Evolutionary conservation across 306 rosid species (phyloP).

Genomic region (Astragalus glycyphyllos): DNA sequence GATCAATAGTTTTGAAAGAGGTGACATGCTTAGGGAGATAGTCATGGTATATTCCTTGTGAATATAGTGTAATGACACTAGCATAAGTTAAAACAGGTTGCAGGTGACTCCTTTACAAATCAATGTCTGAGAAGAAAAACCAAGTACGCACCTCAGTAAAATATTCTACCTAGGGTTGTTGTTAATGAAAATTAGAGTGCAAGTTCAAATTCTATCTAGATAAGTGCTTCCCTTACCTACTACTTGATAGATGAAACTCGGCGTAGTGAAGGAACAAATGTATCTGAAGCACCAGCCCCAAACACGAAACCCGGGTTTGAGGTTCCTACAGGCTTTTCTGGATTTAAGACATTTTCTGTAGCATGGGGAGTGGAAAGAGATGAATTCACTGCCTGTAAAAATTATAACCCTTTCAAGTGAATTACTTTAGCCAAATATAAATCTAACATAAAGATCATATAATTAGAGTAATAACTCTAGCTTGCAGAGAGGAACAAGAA

Average conservation of each 20-base stretch:
- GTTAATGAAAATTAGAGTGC: neutral
- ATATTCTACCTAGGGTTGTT: neutral
- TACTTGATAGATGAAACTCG: constrained; percentile 50
- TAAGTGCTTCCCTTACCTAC: constrained; percentile 35
- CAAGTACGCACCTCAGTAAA: constrained; percentile 14
- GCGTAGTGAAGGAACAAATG: constrained; percentile 50
- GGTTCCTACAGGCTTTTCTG: constrained; percentile 22
- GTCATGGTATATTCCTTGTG: neutral
- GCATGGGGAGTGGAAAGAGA: constrained; percentile 41
- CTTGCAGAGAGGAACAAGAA: constrained; percentile 6
- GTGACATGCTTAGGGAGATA: neutral
- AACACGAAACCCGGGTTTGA: constrained; percentile 34
- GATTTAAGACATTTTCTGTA: constrained; percentile 40
- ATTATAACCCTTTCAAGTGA: constrained; percentile 28
- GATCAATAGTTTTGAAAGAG: constrained; percentile 22
- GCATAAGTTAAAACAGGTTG: constrained; percentile 5
- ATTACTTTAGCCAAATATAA: neutral
- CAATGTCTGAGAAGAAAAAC: constrained; percentile 11
- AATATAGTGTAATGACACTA: neutral
- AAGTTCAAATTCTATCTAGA: neutral
- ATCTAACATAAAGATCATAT: neutral
- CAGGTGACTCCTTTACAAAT: constrained; percentile 20
- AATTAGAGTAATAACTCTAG: constrained; percentile 8
- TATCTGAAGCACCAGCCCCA: constrained; percentile 37
- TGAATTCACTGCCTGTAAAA: constrained; percentile 51